Evolutionary conservation across 371 early-diverging fungal genomes (phyloP).

Genomic region (Syncephalastrum sp.): DNA sequence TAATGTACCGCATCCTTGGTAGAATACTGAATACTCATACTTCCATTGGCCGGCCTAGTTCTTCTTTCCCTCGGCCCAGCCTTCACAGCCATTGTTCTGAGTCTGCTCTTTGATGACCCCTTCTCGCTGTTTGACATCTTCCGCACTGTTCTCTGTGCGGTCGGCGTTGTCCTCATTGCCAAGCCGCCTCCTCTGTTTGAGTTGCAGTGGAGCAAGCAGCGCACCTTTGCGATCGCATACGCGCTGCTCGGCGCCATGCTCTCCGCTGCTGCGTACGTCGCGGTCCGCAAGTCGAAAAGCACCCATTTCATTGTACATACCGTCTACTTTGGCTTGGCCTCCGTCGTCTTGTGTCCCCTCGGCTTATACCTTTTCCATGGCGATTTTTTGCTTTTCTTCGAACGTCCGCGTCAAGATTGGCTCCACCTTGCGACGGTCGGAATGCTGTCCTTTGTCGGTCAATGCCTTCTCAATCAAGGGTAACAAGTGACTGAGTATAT

Average conservation of each 20-base stretch:
- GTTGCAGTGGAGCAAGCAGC: constrained; percentile 1
- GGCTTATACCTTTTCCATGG: constrained; percentile 22
- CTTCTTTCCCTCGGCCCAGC: constrained; percentile 79
- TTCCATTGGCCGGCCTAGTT: constrained; percentile 24
- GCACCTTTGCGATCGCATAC: constrained; percentile 43
- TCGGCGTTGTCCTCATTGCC: constrained; percentile 68
- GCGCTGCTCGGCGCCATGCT: constrained; percentile 64
- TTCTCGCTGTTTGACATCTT: constrained; percentile 60
- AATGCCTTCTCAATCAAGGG: constrained; percentile 72
- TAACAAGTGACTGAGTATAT: constrained; percentile 16
- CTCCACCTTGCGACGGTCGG: constrained; percentile 50
- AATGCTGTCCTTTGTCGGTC: constrained; percentile 68
- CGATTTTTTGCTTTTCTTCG: constrained; percentile 23
- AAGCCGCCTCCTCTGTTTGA: constrained; percentile 67
- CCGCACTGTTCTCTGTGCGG: constrained; percentile 54
- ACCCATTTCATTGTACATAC: constrained; percentile 75
- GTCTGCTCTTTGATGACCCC: constrained; percentile 63
- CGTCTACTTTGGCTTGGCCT: constrained; percentile 69
- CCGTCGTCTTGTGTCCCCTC: constrained; percentile 40
- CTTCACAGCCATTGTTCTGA: constrained; percentile 71
- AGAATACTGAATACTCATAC: not conserved
- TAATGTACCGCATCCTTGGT: constrained; percentile 6
- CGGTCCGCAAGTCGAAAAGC: constrained; percentile 68
- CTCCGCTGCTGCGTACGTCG: constrained; percentile 67
- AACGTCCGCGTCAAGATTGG: constrained; percentile 18